Base-by-base conservation (phyloP, 192 early-diverging fungal species). In the Spizellomyces sp. region DNA sequence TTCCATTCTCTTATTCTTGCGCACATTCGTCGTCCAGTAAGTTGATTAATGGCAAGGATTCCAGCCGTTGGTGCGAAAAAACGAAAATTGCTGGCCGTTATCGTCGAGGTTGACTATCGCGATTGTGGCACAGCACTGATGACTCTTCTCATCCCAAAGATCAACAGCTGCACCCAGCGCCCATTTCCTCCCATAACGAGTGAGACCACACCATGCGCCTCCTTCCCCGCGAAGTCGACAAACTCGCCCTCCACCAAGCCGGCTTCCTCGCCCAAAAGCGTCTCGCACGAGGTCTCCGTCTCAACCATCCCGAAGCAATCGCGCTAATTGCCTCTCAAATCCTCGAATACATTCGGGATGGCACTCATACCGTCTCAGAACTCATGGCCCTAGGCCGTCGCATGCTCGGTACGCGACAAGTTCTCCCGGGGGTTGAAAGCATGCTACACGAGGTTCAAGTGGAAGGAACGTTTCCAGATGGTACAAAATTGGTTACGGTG, bases 401-500 rank as follows among this genome's bases (percentile, higher is more conserved):
- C 50, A 89, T 99, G 57, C 88, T 99, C 1, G 96, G 96, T 4
- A 88, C 83, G 54, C 86, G 92, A 10, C 93, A 96, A 44, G 95
- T 99, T 44, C 72, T 91, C 69, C 78, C 88, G 0, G 85, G 87
- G 8, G 93, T 94, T 9, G 79, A 86, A 0, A 78, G 87, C 57
- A 88, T 84, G 0, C 71, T 99, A 36, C 78, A 87, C 58, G 91
- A 94, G 62, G 94, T 98, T 15, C 93, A 95, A 70, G 84, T 96
- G 3, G 95, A 96, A 73, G 93, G 94, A 9, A 93, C 92, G n/a
- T 96, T 97, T 68, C 90, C 83, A 7, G 94, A 96, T 68, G 96
- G 96, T 10, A 95, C 94, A 0, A 96, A 96, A 75, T 84, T 99
- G 5, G 92, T 97, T 7, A 97, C 96, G 0, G 90, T 99, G 7